Conservation (phyloP, 2,329 filamentous ascomycete species). For the Colletotrichum scovillei region DNA sequence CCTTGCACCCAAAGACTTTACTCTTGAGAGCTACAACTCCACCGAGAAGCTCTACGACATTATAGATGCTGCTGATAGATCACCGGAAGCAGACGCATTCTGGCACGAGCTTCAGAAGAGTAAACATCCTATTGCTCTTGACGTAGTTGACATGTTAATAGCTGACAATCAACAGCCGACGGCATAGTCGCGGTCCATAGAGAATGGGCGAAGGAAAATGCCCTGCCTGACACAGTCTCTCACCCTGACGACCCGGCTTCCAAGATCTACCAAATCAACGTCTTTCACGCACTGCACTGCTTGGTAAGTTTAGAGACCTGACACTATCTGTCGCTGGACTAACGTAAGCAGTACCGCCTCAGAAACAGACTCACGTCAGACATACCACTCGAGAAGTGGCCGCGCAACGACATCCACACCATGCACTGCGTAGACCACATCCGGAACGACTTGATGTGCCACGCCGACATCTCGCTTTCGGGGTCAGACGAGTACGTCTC, state of each 20-base stretch:
- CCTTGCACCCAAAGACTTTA: neutral
- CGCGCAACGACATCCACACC: constrained; percentile 12
- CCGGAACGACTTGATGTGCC: constrained; percentile 9
- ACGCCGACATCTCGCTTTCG: constrained; percentile 1
- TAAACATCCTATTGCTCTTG: fast-evolving
- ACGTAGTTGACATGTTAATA: neutral
- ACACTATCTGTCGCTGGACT: neutral
- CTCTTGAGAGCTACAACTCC: neutral
- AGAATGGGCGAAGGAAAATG: neutral
- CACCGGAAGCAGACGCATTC: neutral
- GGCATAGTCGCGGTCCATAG: neutral
- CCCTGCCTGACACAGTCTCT: neutral
- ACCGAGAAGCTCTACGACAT: neutral
- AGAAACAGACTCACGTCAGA: constrained; percentile 6
- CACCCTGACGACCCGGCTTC: neutral
- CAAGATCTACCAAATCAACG: neutral
- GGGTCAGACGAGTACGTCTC: neutral
- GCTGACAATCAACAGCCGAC: neutral
- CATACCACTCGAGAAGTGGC: constrained; percentile 3
- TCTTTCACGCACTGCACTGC: constrained; percentile 17
- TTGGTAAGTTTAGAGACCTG: neutral
- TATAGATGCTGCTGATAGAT: neutral
- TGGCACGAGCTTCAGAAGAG: neutral
- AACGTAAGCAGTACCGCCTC: neutral
- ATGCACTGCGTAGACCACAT: constrained; percentile 21